Evolutionary conservation across 2,329 filamentous ascomycete genomes (phyloP).

Genomic region (Ophiostoma ips): DNA sequence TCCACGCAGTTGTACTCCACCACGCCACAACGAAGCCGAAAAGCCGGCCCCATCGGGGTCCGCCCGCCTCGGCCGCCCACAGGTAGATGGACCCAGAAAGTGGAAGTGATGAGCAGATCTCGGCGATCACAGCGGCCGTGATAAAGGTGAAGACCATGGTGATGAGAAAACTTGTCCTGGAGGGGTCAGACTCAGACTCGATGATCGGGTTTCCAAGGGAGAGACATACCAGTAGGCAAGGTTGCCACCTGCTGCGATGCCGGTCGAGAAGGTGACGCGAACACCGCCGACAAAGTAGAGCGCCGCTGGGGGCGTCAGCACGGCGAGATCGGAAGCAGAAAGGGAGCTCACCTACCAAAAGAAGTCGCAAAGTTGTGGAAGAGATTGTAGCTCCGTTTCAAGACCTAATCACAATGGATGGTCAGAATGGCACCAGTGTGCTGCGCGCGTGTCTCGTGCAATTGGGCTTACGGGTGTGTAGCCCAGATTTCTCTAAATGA

Average conservation of each 20-base stretch:
- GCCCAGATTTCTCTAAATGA: background rate
- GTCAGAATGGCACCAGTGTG: background rate
- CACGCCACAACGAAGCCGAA: slow-evolving; percentile 25
- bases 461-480: background rate
- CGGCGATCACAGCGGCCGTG: slow-evolving; percentile 8
- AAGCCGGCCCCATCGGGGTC: slow-evolving; percentile 37
- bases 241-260: slow-evolving; percentile 8
- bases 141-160: slow-evolving; percentile 8
- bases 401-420: background rate
- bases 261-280: slow-evolving; percentile 7
- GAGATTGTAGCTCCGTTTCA: slow-evolving; percentile 9
- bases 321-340: background rate
- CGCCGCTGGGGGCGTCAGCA: background rate
- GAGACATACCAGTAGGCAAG: slow-evolving; percentile 7
- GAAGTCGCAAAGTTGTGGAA: slow-evolving; percentile 9
- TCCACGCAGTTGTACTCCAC: slow-evolving; percentile 11
- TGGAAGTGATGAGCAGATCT: slow-evolving; percentile 11
- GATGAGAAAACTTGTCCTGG: slow-evolving; percentile 8
- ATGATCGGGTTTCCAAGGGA: background rate
- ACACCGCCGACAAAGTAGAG: slow-evolving; percentile 11
- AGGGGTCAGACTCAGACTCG: background rate
- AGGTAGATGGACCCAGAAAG: slow-evolving; percentile 31
- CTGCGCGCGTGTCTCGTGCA: too few relatives aligned
- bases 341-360: background rate
- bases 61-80: slow-evolving; percentile 45